phyloP scores from a whole-genome alignment of 2,329 filamentous ascomycete genomes.

The Pseudocercospora eumusae region DNA sequence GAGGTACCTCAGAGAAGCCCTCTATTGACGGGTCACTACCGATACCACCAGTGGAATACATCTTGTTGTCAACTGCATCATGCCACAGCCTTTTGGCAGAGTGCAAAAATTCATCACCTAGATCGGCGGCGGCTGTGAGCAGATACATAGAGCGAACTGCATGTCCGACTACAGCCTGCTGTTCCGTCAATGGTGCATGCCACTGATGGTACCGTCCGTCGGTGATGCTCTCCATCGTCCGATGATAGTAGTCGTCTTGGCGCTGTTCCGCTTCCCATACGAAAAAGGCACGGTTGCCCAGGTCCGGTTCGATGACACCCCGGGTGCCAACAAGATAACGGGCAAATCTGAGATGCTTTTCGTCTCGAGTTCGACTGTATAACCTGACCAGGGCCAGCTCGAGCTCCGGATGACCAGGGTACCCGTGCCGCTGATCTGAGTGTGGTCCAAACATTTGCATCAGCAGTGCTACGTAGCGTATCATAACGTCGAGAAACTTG shows the following conservation, averaged over 20 bases:
- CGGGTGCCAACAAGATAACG: constrained; percentile 8
- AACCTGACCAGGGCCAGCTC: constrained; percentile 11
- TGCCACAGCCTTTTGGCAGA: constrained; percentile 8
- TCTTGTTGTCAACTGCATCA: constrained; percentile 11
- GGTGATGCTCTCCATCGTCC: constrained; percentile 7
- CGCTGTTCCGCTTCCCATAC: constrained; percentile 13
- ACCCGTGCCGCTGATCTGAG: constrained; percentile 3
- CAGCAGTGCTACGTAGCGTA: constrained; percentile 7
- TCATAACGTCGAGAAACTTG: constrained; percentile 10
- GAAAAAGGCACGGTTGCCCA: constrained; percentile 11
- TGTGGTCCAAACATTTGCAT: not conserved
- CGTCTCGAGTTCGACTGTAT: constrained; percentile 7
- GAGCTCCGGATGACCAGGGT: constrained; percentile 13
- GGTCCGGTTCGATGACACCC: constrained; percentile 10
- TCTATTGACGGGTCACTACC: constrained; percentile 2
- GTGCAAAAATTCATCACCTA: constrained; percentile 9
- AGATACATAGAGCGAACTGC: constrained; percentile 15
- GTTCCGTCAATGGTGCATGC: constrained; percentile 10
- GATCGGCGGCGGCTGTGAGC: constrained; percentile 12
- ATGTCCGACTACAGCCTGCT: constrained; percentile 8
- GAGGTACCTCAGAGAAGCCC: constrained; percentile 8
- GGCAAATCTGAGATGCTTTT: constrained; percentile 8
- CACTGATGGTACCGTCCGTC: constrained; percentile 9
- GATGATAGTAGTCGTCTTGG: constrained; percentile 4
- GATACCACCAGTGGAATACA: constrained; percentile 13